Evolutionary conservation across 2,329 filamentous ascomycete species (phyloP), one percentile per base, ranked within the genome.

Genomic region (Samsoniella hepiali): DNA sequence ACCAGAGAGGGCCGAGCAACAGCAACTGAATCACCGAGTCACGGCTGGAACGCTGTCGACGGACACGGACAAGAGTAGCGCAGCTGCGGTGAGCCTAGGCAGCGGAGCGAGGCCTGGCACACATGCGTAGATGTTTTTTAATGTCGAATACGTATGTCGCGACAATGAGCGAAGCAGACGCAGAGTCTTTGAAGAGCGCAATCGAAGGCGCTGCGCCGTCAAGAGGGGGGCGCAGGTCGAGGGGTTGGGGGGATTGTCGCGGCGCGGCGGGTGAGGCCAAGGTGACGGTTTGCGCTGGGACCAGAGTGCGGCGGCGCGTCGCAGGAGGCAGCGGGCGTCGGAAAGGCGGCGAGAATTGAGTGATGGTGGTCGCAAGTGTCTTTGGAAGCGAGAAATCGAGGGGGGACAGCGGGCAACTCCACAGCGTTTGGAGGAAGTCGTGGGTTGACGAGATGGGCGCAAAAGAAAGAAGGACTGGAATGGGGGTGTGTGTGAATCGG

Each of bases 391-490:
- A 31, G n/a, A 36, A 22, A 51, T 42, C 6, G 34, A 50, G 34
- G 47, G 22, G 22, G 22, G 22, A 22, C 58, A 66, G 66, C 65
- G 65, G 64, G 55, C 60, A 50, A 57, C 55, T 62, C 58, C 45
- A 42, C 61, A 59, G 64, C 58, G 57, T 53, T 42, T 22, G 22
- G 51, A 51, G 56, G 66, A 13, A 59, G 42, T 59, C 64, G 68
- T 63, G 67, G 63, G 22, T 22, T 66, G 64, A 65, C 65, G 65
- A 67, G 65, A 70, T 67, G 65, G 63, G 66, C 68, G 68, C 69
- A 72, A 70, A 65, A 71, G 72, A 74, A 71, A 66, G 73, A 73
- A 68, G 65, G 74, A 75, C 71, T 71, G 71, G 69, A 72, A 71
- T 69, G 68, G 67, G 22, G 67, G 70, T 69, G 54, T 55, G 49